Base-by-base conservation (phyloP, 192 early-diverging fungal genomes). In the Rhizoclosmatium globosum region DNA sequence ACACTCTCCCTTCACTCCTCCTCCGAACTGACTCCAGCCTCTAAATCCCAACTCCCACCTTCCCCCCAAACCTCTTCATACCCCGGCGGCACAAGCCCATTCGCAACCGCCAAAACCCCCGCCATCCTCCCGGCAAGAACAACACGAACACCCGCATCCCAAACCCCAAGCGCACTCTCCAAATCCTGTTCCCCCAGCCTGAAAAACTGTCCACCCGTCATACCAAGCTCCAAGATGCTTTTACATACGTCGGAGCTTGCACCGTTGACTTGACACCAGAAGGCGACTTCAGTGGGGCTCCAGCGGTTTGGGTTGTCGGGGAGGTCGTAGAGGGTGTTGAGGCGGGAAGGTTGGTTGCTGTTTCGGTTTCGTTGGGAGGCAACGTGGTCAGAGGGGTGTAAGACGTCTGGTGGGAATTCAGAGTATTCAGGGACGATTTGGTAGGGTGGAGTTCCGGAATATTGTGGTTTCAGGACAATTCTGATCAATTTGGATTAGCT, bases 241-340 rank as follows among this genome's bases (percentile, higher is more conserved):
- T 43, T 13, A 39, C 71, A 72, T 19, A 72, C 50, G 43, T 59
- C 57, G 19, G 9, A 7, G 19, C 38, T 21, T 23, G 71, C 71
- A 39, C 71, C 71, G 53, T 72, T 19, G 11, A 17, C n/a, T 53
- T 43, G n/a, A 9, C n/a, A 19, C 47, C 47, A 72, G 71, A 72
- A 72, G 19, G 71, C 19, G 38, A 72, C 71, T 72, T 72, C 71
- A 0, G 19, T 42, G 50, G 71, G 71, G 11, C 9, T 72, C 71
- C 71, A 72, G 21, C 71, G 71, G 71, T 72, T 53, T 53, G 71
- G 71, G 71, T 72, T 72, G n/a, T 72, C 71, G 2, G 71, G 71
- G n/a, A 72, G 71, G 39, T 72, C 71, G 43, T 58, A 72, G 71
- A 72, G 71, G n/a, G 71, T 42, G 11, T 19, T 59, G n/a, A 72